A percentile compares a stretch with the other conserved stretches of the same genome.
Evolutionary conservation across 345 rosid species (phyloP).

Genomic region (Cardamine occulta): DNA sequence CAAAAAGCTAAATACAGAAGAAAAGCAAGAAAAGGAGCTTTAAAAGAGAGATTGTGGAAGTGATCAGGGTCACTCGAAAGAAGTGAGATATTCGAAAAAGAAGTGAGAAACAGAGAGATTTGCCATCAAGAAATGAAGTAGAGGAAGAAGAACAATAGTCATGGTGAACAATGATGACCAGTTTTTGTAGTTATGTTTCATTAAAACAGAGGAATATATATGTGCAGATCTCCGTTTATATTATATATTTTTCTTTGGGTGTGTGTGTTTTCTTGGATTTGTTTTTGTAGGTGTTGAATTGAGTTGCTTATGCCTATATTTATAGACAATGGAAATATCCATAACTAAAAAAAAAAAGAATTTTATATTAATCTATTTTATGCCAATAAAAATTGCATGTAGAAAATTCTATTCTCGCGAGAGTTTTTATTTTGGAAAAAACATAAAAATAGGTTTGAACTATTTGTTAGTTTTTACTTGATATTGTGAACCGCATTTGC

Average conservation of each 20-base stretch:
- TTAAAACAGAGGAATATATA: slow-evolving; percentile 32
- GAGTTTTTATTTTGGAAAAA: slow-evolving; percentile 11
- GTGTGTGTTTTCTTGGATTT: slow-evolving; percentile 12
- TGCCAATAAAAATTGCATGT: background rate
- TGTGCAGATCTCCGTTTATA: slow-evolving; percentile 3
- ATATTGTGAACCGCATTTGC: slow-evolving; percentile 24
- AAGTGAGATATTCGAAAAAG: slow-evolving; percentile 31
- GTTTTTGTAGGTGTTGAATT: slow-evolving; percentile 25
- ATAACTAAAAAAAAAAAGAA: background rate
- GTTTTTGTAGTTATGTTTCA: slow-evolving; percentile 37
- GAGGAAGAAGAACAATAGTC: slow-evolving; percentile 35
- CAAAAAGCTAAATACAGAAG: background rate
- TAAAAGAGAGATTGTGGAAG: slow-evolving; percentile 1
- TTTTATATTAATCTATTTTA: background rate
- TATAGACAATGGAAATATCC: slow-evolving; percentile 45
- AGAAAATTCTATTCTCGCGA: background rate
- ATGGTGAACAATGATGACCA: slow-evolving; percentile 37
- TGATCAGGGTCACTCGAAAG: slow-evolving; percentile 45
- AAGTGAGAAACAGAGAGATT: slow-evolving; percentile 34
- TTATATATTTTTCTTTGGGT: background rate
- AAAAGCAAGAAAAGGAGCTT: background rate
- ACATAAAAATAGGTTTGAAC: background rate
- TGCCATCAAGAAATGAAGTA: slow-evolving; percentile 42
- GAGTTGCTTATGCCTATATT: slow-evolving; percentile 38
- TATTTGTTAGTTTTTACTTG: background rate